These are phyloP conservation scores for Candida manassasensis DNA, from an alignment of 805 yeast species.

Conservation along the genomic window DNA sequence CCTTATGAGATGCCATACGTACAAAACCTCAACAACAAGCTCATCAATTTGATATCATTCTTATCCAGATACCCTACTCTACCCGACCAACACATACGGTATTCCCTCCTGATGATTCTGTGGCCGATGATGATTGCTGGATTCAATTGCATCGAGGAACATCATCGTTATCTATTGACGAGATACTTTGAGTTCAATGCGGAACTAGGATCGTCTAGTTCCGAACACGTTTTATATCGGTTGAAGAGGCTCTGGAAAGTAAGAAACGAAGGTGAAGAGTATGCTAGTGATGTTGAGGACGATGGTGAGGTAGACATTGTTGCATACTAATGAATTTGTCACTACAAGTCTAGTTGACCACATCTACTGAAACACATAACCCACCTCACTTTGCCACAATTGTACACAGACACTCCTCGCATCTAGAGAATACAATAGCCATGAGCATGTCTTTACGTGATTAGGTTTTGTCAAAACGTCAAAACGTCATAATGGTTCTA, in stretches of 20 bases:
- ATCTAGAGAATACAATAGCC: no score
- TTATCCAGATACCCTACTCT: slow-evolving; percentile 4
- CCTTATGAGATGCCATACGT: slow-evolving; percentile 33
- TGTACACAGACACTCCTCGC: no score
- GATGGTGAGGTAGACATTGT: slow-evolving; percentile 10
- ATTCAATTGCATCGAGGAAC: slow-evolving; percentile 31
- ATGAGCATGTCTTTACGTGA: no score
- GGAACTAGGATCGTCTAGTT: slow-evolving; percentile 46
- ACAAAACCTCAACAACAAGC: slow-evolving; percentile 12
- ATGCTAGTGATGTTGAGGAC: slow-evolving; percentile 5
- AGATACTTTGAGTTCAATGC: slow-evolving; percentile 37
- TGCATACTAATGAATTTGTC: slow-evolving; percentile 7
- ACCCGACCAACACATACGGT: slow-evolving; percentile 6
- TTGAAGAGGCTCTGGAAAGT: slow-evolving; percentile 24
- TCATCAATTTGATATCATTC: slow-evolving; percentile 8
- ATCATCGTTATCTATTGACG: slow-evolving; percentile 30
- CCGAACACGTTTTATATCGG: slow-evolving; percentile 32
- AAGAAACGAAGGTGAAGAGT: slow-evolving; percentile 9
- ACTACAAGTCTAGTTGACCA: not conserved
- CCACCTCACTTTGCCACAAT: no score
- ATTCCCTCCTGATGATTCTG: slow-evolving; percentile 40
- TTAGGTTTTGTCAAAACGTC: no score
- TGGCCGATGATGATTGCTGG: slow-evolving; percentile 55
- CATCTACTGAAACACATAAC: not conserved
- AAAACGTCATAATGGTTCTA: no score